Evolutionary conservation across 768 basidiomycete species (phyloP).

Genomic region (Tylopilus vinaceipallidus): DNA sequence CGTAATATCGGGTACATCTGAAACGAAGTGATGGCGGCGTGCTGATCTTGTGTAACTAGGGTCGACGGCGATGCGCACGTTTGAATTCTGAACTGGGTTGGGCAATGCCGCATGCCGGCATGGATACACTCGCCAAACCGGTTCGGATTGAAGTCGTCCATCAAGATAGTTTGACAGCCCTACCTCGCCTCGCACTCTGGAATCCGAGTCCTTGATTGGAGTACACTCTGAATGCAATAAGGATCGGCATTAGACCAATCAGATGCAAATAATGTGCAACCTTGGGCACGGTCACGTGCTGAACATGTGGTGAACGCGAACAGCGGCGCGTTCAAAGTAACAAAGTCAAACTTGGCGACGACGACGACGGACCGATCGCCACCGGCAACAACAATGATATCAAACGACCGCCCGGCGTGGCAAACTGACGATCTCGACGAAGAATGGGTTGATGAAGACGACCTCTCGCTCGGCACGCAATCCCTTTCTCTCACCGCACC

Average conservation of each 20-base stretch:
- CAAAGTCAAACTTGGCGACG: slow-evolving; percentile 7
- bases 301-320: neutral
- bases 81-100: no score
- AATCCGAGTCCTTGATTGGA: no score
- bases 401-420: slow-evolving; percentile 59
- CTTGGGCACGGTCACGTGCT: slow-evolving; percentile 31
- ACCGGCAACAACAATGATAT: slow-evolving; percentile 7
- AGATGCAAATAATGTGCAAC: slow-evolving; percentile 17
- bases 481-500: slow-evolving; percentile 60
- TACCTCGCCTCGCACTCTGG: neutral
- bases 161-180: no score
- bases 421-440: slow-evolving; percentile 88
- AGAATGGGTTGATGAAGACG: slow-evolving; percentile 78
- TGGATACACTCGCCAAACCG: neutral
- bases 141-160: neutral
- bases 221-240: no score
- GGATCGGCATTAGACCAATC: slow-evolving; percentile 19
- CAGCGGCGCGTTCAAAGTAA: neutral
- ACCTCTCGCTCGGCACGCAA: slow-evolving; percentile 42
- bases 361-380: neutral
- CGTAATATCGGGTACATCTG: slow-evolving; percentile 7
- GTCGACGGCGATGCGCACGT: neutral
- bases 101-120: neutral
- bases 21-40: slow-evolving; percentile 7
- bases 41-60: neutral